Percentiles rank a stretch among this genome's conserved stretches.
phyloP scores from a whole-genome alignment of 2,329 filamentous ascomycete genomes.

The Didymellaceae sp. region DNA sequence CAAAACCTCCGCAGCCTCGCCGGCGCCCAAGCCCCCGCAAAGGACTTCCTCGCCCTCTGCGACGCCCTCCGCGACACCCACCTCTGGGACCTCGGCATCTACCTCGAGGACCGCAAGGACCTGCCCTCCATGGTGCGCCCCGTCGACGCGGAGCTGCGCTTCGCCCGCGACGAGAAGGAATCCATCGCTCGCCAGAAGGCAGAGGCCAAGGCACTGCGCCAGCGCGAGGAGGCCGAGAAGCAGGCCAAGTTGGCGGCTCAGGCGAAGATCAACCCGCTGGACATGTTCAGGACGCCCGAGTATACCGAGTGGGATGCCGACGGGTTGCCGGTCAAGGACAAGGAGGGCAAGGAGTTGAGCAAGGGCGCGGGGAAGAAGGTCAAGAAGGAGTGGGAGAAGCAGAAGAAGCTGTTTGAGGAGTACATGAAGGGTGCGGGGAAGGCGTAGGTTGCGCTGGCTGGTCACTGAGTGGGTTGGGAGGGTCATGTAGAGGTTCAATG shows the following conservation, averaged over 20 bases:
- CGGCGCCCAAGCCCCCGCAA: conserved; percentile 61
- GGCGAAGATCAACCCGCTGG: conserved; percentile 62
- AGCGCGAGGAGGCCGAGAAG: conserved; percentile 65
- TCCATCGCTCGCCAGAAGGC: conserved; percentile 51
- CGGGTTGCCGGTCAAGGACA: conserved; percentile 78
- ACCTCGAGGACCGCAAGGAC: conserved; percentile 80
- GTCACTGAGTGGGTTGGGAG: neutral
- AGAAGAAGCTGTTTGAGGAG: conserved; percentile 80
- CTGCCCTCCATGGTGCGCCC: conserved; percentile 77
- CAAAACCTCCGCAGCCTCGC: conserved; percentile 66
- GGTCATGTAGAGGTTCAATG: too few species aligned
- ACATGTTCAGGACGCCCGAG: conserved; percentile 65
- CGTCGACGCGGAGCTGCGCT: conserved; percentile 64
- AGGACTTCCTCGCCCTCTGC: conserved; percentile 76
- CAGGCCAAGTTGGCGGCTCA: conserved; percentile 62
- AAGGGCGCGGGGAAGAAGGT: conserved; percentile 84
- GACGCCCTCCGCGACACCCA: conserved; percentile 76
- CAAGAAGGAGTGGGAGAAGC: conserved; percentile 86
- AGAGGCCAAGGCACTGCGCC: conserved; percentile 57
- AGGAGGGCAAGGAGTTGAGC: conserved; percentile 77
- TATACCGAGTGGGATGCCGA: conserved; percentile 84
- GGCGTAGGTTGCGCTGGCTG: neutral
- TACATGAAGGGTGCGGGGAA: conserved; percentile 25
- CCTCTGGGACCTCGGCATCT: conserved; percentile 82
- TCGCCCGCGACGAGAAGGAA: conserved; percentile 62